phyloP scores from a whole-genome alignment of 2,329 filamentous ascomycete species.

The Thermochaetoides dissita region DNA sequence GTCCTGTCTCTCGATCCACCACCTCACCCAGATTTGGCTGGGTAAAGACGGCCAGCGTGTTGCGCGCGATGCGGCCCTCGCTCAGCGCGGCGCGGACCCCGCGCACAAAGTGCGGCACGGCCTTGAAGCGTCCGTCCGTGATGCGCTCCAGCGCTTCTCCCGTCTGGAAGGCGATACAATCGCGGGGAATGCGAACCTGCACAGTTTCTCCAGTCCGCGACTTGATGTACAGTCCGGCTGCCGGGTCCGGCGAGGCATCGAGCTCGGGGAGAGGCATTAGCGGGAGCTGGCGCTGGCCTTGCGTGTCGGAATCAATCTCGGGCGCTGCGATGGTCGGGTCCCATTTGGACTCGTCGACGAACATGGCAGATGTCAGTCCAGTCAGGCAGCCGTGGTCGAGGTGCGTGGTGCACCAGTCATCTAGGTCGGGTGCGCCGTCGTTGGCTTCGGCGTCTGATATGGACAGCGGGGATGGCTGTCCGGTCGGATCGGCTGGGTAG shows the following conservation, averaged over 20 bases:
- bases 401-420: constrained; percentile 90
- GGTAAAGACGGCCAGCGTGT: constrained; percentile 92
- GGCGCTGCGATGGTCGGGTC: constrained; percentile 17
- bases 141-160: constrained; percentile 85
- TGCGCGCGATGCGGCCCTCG: constrained; percentile 50
- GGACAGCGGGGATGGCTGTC: constrained; percentile 17
- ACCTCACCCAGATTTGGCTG: constrained; percentile 81
- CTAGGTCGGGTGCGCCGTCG: constrained; percentile 37
- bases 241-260: constrained; percentile 61
- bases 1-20: constrained; percentile 53
- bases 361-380: constrained; percentile 89
- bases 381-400: constrained; percentile 90
- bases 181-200: constrained; percentile 83
- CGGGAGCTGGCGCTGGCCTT: constrained; percentile 19
- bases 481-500: constrained; percentile 47
- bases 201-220: constrained; percentile 67
- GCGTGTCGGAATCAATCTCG: constrained; percentile 19
- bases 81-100: constrained; percentile 48
- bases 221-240: constrained; percentile 85
- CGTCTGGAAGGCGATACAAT: constrained; percentile 92
- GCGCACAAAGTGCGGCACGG: constrained; percentile 88
- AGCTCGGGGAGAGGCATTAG: constrained; percentile 54
- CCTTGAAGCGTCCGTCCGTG: constrained; percentile 79
- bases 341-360: constrained; percentile 58
- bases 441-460: constrained; percentile 19